Evolutionary conservation across 208 protist genomes (phyloP).

Genomic region (Leishmania aethiopica): DNA sequence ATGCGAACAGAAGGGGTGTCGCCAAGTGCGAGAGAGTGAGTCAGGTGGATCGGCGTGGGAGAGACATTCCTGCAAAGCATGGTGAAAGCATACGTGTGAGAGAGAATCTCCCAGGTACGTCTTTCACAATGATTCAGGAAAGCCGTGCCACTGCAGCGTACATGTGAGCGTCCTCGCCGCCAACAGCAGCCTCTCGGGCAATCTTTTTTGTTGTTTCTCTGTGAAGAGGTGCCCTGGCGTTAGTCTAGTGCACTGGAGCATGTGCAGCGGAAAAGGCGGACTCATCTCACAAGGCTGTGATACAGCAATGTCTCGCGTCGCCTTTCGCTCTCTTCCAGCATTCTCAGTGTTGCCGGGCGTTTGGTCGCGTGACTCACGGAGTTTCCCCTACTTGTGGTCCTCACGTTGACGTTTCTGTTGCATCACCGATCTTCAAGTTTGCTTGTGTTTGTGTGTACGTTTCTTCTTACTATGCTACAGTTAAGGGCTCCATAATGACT

Average conservation of each 20-base stretch:
- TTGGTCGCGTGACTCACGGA: background rate
- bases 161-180: too few species aligned
- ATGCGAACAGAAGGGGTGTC: background rate
- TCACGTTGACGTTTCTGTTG: background rate
- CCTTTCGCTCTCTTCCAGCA: background rate
- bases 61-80: background rate
- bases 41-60: background rate
- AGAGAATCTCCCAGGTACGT: background rate
- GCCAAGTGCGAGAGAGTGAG: background rate
- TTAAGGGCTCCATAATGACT: constrained; percentile 30
- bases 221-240: background rate
- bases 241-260: background rate
- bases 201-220: background rate
- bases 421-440: background rate
- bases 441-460: background rate
- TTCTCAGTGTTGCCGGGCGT: background rate
- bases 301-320: background rate
- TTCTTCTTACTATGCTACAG: constrained; percentile 30
- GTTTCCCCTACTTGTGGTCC: background rate
- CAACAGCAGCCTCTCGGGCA: background rate
- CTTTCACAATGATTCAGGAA: background rate
- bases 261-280: background rate
- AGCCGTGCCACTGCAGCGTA: background rate
- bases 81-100: background rate
- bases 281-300: background rate